Base-by-base conservation (phyloP, 2,329 filamentous ascomycete species). In the Neoarthrinium moseri region DNA sequence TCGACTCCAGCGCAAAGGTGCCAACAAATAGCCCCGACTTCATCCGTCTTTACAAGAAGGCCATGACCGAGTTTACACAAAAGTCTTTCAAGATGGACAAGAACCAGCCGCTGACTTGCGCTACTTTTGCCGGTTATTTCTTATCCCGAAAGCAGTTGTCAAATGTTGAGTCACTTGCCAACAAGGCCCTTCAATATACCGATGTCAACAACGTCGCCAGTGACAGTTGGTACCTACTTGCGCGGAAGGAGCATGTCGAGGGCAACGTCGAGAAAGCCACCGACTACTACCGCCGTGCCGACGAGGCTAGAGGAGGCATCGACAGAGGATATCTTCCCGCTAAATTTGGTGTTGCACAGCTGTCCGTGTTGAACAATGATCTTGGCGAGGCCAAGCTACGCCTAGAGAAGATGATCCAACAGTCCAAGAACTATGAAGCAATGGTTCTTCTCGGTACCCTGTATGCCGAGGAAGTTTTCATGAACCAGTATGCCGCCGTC, bases 151-250 rank as follows among this genome's bases (percentile, higher is more conserved):
- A 91, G 63, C 82, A 84, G 7, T 86, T 90, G 67, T 71, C 81
- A 20, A 91, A 90, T 49, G 91, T 94, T 8, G 91, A 97, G 55
- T 84, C 84, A 17, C 77, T 99, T 15, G 89, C 92, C 6, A 87
- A 91, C 63, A 94, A 94, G 65, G 91, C 94, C 6, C 96, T 99
- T 51, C 90, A 96, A 60, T 86, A 89, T 58, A 97, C 94, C 3
- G 94, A 99, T 62, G 89, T 97, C 56, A 96, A 96, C 64, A 89
- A 91, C 4, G 90, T 97, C 64, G 92, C 92, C 20, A 96, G 92
- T 68, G 95, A 99, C 63, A 95, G 94, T 27, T 97, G 92, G 91
- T 99, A 96, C 67, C 71, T 97, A 7, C 80, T 97, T 32, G 94
- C 91, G 22, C 80, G 91, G 50, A 96, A 95, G 64, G 89, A 92